phyloP scores from a whole-genome alignment of 73 alveolate species.

The Diophrys appendiculata region DNA sequence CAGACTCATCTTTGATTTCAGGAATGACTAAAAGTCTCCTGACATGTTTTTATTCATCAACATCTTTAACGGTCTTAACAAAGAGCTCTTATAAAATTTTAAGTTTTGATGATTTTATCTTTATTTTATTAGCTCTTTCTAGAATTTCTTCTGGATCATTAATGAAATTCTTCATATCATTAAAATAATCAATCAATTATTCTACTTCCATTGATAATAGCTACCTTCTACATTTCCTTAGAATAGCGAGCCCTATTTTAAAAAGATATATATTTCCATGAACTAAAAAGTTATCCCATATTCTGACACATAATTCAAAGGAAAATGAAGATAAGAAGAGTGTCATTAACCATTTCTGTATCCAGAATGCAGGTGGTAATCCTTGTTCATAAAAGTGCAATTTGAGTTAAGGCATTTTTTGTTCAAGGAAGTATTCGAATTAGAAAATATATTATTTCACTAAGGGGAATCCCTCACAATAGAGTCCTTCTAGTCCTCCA shows the following conservation, averaged over 20 bases:
- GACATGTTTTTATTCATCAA: not conserved
- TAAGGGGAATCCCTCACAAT: slow-evolving; percentile 51
- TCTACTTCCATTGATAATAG: slow-evolving; percentile 38
- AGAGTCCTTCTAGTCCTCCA: slow-evolving; percentile 63
- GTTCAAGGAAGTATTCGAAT: slow-evolving; percentile 49
- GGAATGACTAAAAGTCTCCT: slow-evolving; percentile 9
- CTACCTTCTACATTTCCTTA: slow-evolving; percentile 31
- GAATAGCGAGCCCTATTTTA: slow-evolving; percentile 55
- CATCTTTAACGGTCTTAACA: not conserved
- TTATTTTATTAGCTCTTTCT: slow-evolving; percentile 18
- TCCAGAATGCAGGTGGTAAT: slow-evolving; percentile 48
- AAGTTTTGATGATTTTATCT: slow-evolving; percentile 7
- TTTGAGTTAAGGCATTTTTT: slow-evolving; percentile 45
- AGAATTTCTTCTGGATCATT: slow-evolving; percentile 16
- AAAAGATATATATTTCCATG: slow-evolving; percentile 30
- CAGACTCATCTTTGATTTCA: slow-evolving; percentile 21
- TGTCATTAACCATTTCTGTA: slow-evolving; percentile 60
- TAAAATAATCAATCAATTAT: slow-evolving; percentile 37
- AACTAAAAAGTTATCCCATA: slow-evolving; percentile 52
- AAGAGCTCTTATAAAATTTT: slow-evolving; percentile 4
- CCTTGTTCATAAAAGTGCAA: slow-evolving; percentile 49
- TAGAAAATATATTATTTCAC: slow-evolving; percentile 31
- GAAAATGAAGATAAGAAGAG: slow-evolving; percentile 39
- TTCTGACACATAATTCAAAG: slow-evolving; percentile 28
- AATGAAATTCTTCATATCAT: not conserved